Base-by-base conservation (phyloP, 495 filamentous ascomycete genomes). In the Tuber calosporum region DNA sequence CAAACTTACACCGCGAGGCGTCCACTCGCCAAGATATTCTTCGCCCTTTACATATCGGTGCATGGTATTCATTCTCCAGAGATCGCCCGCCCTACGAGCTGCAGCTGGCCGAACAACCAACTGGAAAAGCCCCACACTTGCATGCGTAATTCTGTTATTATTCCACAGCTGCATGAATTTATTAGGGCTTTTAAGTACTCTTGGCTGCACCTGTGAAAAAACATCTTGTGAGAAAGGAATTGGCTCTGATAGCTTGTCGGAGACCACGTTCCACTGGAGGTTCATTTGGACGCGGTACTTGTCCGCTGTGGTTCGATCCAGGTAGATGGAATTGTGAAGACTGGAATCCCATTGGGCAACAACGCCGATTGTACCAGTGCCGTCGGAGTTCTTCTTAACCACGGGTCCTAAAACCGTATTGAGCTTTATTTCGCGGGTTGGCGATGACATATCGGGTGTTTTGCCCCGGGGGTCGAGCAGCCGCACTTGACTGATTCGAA, bases 11-110 rank as follows among this genome's bases (percentile, higher is more conserved):
- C 94, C 93, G 38, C 96, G 88, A 15, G 95, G 95, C 40, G 89
- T 88, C 95, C 95, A 99, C 36, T 88, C 87, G 6, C 83, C 87
- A 20, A 99, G 85, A 30, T 88, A 85, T 82, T 99, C 95, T 82
- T 98, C 94, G 41, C 95, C 95, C 81, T 96, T 96, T 76, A 98
- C 91, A 79, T 96, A 97, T 80, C 94, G 91, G 75, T 94, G 89
- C 68, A 92, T 89, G 4, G 93, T 97, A 82, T 93, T 94, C 93
- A 99, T 96, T 69, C 95, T 88, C 95, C 95, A 99, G 5, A 99
- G 86, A 79, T 99, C 95, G 11, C 92, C 92, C 0, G 92, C 95
- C 39, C 92, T 88, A 83, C 97, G 97, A 58, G 94, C 92, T 34
- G 93, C 92, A 17, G 91, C 89, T 0, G 95, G 95, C 58, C 91